Percentiles rank a stretch among this genome's conserved stretches.
These are phyloP conservation scores for Tolypocladium endophyticum DNA, from an alignment of 2,329 filamentous ascomycete species.

Conservation along the genomic window DNA sequence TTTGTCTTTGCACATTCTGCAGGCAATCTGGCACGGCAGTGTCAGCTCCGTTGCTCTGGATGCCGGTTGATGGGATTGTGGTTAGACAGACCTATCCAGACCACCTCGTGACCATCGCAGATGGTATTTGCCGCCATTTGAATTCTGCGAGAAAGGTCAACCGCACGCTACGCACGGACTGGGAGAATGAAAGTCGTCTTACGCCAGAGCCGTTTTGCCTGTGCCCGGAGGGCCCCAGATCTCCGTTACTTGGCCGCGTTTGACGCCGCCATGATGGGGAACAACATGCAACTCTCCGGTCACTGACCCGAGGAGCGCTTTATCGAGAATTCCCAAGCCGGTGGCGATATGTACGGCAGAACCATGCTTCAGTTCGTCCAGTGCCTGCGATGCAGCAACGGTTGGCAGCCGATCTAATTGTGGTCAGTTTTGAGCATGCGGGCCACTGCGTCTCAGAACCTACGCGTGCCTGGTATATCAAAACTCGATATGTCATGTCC, in stretches of 20 bases:
- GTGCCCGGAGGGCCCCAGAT: slow-evolving; percentile 78
- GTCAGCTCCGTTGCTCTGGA: neutral
- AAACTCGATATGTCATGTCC: slow-evolving; percentile 53
- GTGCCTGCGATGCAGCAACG: slow-evolving; percentile 62
- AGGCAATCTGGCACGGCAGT: slow-evolving; percentile 31
- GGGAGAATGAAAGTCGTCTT: slow-evolving; percentile 18
- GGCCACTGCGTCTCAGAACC: slow-evolving; percentile 8
- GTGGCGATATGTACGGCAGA: slow-evolving; percentile 43
- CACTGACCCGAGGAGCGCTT: slow-evolving; percentile 21
- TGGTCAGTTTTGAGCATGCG: neutral
- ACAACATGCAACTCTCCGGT: slow-evolving; percentile 6
- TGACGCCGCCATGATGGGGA: slow-evolving; percentile 43
- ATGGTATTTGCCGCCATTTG: slow-evolving; percentile 59
- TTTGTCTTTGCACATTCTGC: slow-evolving; percentile 23
- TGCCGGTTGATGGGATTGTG: neutral
- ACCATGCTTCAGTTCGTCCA: slow-evolving; percentile 47
- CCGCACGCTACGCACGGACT: neutral
- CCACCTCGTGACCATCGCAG: slow-evolving; percentile 47
- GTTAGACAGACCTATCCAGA: slow-evolving; percentile 69
- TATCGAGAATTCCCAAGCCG: slow-evolving; percentile 42
- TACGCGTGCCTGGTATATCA: slow-evolving; percentile 41
- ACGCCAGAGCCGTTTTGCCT: slow-evolving; percentile 80
- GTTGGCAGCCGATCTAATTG: slow-evolving; percentile 62
- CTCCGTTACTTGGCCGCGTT: slow-evolving; percentile 71
- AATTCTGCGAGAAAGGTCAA: slow-evolving; percentile 37